Evolutionary conservation across 148 eudicot genomes (phyloP).

Genomic region (Cornus suecica): DNA sequence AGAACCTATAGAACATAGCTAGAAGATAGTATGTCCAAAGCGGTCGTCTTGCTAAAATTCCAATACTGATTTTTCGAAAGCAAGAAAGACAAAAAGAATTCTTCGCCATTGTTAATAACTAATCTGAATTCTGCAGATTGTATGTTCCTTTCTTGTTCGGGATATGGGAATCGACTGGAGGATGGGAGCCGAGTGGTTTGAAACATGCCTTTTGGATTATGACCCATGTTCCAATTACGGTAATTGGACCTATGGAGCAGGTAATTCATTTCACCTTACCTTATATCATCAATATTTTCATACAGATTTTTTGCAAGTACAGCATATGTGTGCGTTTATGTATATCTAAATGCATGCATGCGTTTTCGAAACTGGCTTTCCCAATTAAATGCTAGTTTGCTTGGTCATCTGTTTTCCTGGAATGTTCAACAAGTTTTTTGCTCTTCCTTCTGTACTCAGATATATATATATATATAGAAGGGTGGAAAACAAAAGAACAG

Average conservation of each 20-base stretch:
- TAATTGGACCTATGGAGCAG: constrained; percentile 98
- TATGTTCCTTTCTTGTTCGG: constrained; percentile 93
- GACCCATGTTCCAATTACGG: constrained; percentile 98
- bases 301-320: not conserved
- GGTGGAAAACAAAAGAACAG: not conserved
- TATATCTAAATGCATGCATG: not conserved
- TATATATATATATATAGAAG: not conserved
- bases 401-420: too few species aligned
- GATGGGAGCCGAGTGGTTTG: constrained; percentile 99
- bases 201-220: constrained; percentile 88
- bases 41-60: not conserved
- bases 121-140: constrained; percentile 44
- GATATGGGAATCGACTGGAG: constrained; percentile 98
- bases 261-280: constrained; percentile 27
- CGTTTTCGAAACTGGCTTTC: not conserved
- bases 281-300: not conserved
- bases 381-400: not conserved
- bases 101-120: not conserved
- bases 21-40: not conserved
- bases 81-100: not conserved
- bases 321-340: not conserved
- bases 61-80: not conserved
- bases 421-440: not conserved
- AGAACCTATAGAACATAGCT: not conserved
- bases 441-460: not conserved